These are phyloP conservation scores for Pseudogymnoascus verrucosus DNA, from an alignment of 2,329 filamentous ascomycete species.

Conservation along the genomic window DNA sequence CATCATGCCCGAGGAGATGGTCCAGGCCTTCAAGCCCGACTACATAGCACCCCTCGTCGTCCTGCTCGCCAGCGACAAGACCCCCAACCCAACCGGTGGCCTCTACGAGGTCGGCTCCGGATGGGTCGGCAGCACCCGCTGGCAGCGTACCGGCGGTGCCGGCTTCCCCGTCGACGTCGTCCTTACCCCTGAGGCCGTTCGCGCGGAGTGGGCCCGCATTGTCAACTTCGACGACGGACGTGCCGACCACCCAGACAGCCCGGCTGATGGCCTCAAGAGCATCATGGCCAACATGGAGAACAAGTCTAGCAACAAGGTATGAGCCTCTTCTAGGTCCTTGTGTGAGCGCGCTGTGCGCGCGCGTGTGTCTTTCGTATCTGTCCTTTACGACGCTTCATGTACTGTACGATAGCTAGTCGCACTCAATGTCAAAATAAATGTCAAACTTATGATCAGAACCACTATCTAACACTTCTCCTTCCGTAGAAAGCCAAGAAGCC, in stretches of 20 bases:
- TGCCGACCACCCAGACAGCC: conserved; percentile 76
- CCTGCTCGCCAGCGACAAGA: conserved; percentile 75
- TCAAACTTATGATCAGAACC: conserved; percentile 5
- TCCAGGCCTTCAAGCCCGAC: conserved; percentile 98
- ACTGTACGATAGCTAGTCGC: conserved; percentile 7
- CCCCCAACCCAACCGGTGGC: conserved; percentile 76
- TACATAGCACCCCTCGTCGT: conserved; percentile 93
- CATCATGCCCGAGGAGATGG: conserved; percentile 92
- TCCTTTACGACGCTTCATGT: conserved; percentile 5
- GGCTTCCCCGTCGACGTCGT: conserved; percentile 83
- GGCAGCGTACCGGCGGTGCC: conserved; percentile 85
- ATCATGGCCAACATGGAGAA: conserved; percentile 80
- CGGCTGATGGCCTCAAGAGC: conserved; percentile 68
- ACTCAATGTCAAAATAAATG: conserved; percentile 7
- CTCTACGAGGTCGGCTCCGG: conserved; percentile 94
- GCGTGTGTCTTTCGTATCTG: background rate
- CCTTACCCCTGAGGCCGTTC: conserved; percentile 77
- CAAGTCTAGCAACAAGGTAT: conserved; percentile 55
- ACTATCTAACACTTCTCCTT: conserved; percentile 10
- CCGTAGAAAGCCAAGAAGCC: conserved; percentile 22
- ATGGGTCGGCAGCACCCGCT: conserved; percentile 86
- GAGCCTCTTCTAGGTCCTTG: conserved; percentile 27
- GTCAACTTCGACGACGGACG: conserved; percentile 80
- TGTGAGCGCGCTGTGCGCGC: background rate
- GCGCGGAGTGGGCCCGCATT: conserved; percentile 69